Evolutionary conservation across 23 red algal species (phyloP).

Genomic region (Cyanidiococcus yangmingshanensis): DNA sequence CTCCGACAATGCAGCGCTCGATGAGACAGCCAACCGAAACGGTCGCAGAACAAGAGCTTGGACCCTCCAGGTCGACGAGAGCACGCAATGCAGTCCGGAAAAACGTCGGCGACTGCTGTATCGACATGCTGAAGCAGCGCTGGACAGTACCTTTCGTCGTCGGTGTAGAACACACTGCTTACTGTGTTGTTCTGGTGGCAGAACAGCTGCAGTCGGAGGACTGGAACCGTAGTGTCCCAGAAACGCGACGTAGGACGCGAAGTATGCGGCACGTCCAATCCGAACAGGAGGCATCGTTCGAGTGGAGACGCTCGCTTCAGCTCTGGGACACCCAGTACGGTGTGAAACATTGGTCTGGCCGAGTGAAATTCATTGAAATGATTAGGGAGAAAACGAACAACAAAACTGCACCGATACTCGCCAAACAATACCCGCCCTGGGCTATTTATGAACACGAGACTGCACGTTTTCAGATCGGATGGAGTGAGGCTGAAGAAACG

Average conservation of each 20-base stretch:
- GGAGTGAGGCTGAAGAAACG: neutral
- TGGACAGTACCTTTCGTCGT: neutral
- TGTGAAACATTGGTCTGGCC: neutral
- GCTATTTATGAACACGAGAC: neutral
- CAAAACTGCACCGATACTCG: neutral
- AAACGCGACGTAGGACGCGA: too few species aligned
- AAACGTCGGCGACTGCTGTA: too few species aligned
- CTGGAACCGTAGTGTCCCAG: too few species aligned
- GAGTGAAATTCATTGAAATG: neutral
- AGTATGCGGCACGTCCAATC: too few species aligned
- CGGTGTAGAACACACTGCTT: neutral
- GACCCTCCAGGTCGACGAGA: too few species aligned
- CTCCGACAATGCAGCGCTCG: too few species aligned
- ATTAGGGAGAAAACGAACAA: neutral
- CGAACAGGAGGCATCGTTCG: too few species aligned
- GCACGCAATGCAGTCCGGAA: too few species aligned
- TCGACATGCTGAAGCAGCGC: too few species aligned
- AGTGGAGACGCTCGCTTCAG: neutral
- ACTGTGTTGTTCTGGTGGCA: neutral
- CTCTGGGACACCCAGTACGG: neutral
- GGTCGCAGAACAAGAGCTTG: too few species aligned
- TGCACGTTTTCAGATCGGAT: neutral
- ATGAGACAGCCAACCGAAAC: too few species aligned
- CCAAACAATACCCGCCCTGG: neutral
- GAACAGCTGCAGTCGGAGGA: too few species aligned